phyloP scores from a whole-genome alignment of 2,329 filamentous ascomycete species.

The Aspergillus candidus region DNA sequence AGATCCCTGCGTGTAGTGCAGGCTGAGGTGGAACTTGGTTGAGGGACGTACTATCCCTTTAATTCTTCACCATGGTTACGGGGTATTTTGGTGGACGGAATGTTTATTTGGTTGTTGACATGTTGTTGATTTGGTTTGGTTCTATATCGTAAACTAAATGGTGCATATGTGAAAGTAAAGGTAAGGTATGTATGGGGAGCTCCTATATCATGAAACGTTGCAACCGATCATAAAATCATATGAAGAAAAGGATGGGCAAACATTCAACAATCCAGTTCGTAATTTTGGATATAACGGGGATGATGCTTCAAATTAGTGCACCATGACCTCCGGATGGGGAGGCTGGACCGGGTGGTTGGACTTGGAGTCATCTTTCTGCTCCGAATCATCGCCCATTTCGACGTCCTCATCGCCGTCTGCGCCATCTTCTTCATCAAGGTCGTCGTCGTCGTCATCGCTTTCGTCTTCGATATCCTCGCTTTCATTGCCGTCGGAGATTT shows the following conservation, averaged over 20 bases:
- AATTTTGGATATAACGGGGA: not conserved
- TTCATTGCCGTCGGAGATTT: slow-evolving; percentile 62
- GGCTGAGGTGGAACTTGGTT: too few species aligned
- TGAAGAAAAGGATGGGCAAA: slow-evolving; percentile 4
- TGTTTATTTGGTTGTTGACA: slow-evolving; percentile 6
- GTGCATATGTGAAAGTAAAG: slow-evolving; percentile 10
- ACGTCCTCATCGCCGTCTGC: slow-evolving; percentile 54
- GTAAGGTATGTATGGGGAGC: slow-evolving; percentile 12
- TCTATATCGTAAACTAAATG: slow-evolving; percentile 26
- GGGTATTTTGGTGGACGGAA: not conserved
- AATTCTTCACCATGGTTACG: too few species aligned
- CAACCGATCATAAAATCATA: slow-evolving; percentile 27
- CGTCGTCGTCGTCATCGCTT: slow-evolving; percentile 65
- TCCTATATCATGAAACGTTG: slow-evolving; percentile 20
- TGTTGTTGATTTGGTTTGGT: slow-evolving; percentile 8
- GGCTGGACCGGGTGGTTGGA: slow-evolving; percentile 29
- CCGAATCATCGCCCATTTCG: slow-evolving; percentile 52
- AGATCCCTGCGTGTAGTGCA: too few species aligned
- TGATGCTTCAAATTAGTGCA: slow-evolving; percentile 31
- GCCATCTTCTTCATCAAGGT: slow-evolving; percentile 58
- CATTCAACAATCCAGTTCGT: not conserved
- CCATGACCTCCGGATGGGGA: slow-evolving; percentile 41
- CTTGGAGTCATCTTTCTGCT: slow-evolving; percentile 31
- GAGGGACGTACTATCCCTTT: too few species aligned
- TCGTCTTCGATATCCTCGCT: slow-evolving; percentile 75